Conservation (phyloP, 257 asterid species). For the Primulina eburnea region DNA sequence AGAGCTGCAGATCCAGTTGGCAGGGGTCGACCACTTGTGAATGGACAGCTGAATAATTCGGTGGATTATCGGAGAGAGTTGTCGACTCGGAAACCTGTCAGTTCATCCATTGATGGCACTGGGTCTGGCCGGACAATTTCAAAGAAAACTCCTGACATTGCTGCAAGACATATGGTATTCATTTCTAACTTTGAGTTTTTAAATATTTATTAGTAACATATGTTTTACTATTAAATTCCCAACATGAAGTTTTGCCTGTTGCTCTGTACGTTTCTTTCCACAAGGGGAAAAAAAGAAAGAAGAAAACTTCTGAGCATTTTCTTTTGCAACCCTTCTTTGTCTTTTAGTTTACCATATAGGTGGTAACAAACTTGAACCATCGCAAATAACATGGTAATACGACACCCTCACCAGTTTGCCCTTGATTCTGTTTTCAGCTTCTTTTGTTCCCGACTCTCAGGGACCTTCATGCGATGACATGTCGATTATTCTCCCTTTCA, state of each 20-base stretch:
- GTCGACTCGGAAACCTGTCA: constrained; percentile 64
- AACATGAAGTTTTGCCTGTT: neutral
- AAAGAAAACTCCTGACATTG: constrained; percentile 90
- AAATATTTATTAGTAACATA: neutral
- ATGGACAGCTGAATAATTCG: constrained; percentile 49
- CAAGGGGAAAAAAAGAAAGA: neutral
- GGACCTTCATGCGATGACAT: neutral
- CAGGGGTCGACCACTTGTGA: constrained; percentile 56
- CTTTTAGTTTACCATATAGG: neutral
- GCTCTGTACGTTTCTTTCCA: neutral
- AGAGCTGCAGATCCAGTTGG: constrained; percentile 67
- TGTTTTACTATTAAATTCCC: neutral
- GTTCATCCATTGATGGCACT: constrained; percentile 62
- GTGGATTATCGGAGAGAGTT: constrained; percentile 64
- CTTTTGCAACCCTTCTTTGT: neutral
- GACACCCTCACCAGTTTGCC: neutral
- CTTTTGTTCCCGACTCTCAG: neutral
- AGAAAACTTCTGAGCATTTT: neutral
- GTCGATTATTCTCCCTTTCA: neutral
- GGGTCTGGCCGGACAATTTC: constrained; percentile 91
- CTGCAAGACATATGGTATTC: constrained; percentile 87
- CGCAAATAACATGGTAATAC: neutral
- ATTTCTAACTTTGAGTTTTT: constrained; percentile 19
- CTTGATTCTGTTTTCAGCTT: neutral
- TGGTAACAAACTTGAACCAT: neutral